Evolutionary conservation across 306 rosid genomes (phyloP).

Genomic region (Rosa multiflora): DNA sequence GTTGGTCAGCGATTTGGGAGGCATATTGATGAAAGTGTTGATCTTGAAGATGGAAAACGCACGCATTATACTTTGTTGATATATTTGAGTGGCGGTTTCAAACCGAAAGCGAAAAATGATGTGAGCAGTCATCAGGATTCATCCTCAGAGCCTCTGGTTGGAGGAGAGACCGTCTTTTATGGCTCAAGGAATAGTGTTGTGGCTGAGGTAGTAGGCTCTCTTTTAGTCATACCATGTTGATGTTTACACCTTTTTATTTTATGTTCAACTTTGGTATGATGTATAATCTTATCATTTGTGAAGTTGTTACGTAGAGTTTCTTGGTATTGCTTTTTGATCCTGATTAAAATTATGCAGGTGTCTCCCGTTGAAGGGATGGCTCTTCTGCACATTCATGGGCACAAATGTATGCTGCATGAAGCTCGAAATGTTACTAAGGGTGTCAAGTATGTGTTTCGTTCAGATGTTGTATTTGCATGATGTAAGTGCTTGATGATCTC

Average conservation of each 20-base stretch:
- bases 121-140: conserved; percentile 33
- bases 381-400: conserved; percentile 85
- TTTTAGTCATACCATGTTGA: not conserved
- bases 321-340: conserved; percentile 28
- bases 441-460: conserved; percentile 81
- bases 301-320: not conserved
- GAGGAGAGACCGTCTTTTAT: conserved; percentile 94
- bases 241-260: not conserved
- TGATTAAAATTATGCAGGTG: conserved; percentile 48
- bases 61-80: conserved; percentile 80
- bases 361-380: conserved; percentile 91
- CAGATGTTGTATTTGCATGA: conserved; percentile 80
- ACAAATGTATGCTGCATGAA: conserved; percentile 91
- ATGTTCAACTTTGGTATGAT: not conserved
- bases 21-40: conserved; percentile 85
- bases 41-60: conserved; percentile 71
- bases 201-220: conserved; percentile 62
- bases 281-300: not conserved
- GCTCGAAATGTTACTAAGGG: conserved; percentile 82
- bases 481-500: conserved; percentile 7
- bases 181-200: conserved; percentile 72
- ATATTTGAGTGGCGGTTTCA: conserved; percentile 79
- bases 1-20: conserved; percentile 87
- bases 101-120: conserved; percentile 47
- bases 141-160: conserved; percentile 58